phyloP scores from a whole-genome alignment of 169 alveolate species.

The Cryptosporidium felis region DNA sequence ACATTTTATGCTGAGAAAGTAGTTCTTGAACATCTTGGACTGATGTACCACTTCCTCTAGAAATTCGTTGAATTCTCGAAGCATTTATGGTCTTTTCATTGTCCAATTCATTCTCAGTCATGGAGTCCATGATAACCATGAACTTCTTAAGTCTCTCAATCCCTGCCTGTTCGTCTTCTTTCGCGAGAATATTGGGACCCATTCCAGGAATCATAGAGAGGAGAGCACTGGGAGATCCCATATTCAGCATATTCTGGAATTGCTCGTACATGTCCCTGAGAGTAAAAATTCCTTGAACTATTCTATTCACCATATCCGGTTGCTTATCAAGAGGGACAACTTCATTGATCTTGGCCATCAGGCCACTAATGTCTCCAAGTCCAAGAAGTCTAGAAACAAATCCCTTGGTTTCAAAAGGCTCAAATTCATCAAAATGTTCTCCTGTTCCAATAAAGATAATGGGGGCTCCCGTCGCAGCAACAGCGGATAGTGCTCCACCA shows the following conservation, averaged over 20 bases:
- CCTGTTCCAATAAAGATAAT: constrained; percentile 97
- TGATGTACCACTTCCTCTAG: constrained; percentile 94
- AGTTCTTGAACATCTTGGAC: constrained; percentile 90
- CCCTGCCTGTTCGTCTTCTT: constrained; percentile 97
- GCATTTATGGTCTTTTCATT: constrained; percentile 89
- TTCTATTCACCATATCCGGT: constrained; percentile 92
- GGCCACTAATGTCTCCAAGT: constrained; percentile 97
- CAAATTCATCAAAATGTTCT: constrained; percentile 98
- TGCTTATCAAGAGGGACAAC: constrained; percentile 93
- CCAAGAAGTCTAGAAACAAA: constrained; percentile 97
- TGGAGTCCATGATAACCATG: constrained; percentile 95
- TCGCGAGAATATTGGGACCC: constrained; percentile 87
- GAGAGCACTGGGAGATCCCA: constrained; percentile 95
- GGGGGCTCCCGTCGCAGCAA: constrained; percentile 95
- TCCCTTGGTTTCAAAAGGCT: constrained; percentile 95
- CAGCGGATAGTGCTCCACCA: constrained; percentile 99
- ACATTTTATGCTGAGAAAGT: constrained; percentile 93
- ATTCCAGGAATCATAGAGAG: constrained; percentile 95
- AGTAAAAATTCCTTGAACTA: constrained; percentile 93
- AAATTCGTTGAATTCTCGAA: constrained; percentile 91
- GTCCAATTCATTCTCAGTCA: constrained; percentile 95
- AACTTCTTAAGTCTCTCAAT: constrained; percentile 93
- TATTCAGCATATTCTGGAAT: constrained; percentile 91
- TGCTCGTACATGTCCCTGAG: constrained; percentile 97
- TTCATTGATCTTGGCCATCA: constrained; percentile 94